Base-by-base conservation (phyloP, 495 filamentous ascomycete genomes). In the Podospora australis region DNA sequence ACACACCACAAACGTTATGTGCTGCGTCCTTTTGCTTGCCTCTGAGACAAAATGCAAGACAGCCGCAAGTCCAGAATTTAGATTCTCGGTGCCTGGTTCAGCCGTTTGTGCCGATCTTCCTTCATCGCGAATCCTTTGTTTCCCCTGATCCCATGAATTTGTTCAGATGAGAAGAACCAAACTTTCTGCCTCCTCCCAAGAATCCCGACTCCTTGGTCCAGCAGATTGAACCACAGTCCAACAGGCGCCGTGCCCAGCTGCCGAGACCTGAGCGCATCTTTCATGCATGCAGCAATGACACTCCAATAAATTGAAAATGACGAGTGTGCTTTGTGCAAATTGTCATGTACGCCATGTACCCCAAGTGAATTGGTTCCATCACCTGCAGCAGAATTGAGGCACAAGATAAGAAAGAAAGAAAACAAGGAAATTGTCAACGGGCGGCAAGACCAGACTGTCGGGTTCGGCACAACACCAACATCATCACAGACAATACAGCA, bases 401-500 rank as follows among this genome's bases (percentile, higher is more conserved):
- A 29, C 26, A 29, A 6, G 26, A 6, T 29, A 29, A 6, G 6
- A 11, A 11, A 29, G 6, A 6, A 29, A 29, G 26, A 11, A 29
- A 29, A 6, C 26, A 29, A 13, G 32, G 32, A 36, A 36, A 19
- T 36, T 14, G 19, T 36, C 32, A 36, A 36, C 6, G 26, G 29
- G 49, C 49, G 43, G 49, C 35, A 46, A 43, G 32, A 29, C 49
- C 49, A 46, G 29, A 46, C 41, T 52, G 49, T 44, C 35, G 49
- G 49, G 34, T 36, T 16, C 13, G n/a, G n/a, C n/a, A n/a, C n/a
- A n/a, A n/a, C n/a, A n/a, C n/a, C n/a, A n/a, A n/a, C n/a, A n/a
- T n/a, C n/a, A n/a, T n/a, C n/a, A n/a, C n/a, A n/a, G n/a, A n/a
- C 26, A 30, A 30, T 6, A 6, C 13, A 30, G 26, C 26, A 6